Evolutionary conservation across 2,329 filamentous ascomycete genomes (phyloP), one percentile per base, ranked within the genome.

Genomic region (Diaporthe citriasiana): DNA sequence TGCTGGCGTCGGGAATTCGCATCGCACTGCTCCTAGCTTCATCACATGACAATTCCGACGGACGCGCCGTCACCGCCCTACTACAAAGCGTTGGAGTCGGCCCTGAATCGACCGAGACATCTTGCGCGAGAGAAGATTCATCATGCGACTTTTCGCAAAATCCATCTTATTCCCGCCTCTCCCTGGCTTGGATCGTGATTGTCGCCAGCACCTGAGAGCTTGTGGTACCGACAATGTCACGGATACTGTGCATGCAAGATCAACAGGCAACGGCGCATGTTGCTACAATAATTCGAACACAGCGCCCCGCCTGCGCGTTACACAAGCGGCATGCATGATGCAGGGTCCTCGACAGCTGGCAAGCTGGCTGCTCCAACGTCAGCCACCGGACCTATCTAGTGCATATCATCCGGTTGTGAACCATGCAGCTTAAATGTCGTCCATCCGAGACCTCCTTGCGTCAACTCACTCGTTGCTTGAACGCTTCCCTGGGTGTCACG

Each of bases 321-420:
- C 77, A 80, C 78, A 77, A 74, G 72, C 66, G 60, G 56, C 59
- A 78, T 79, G 78, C 78, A 79, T 73, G 40, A 73, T 80, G 78
- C 78, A 78, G 72, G 63, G 74, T 74, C 71, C 68, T 75, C 47
- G 73, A 69, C 72, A 33, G 33, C 66, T 70, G 30, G 42, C 74
- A 47, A 45, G 42, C 45, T 72, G 42, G 66, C 73, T 35, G 63
- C 55, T 66, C 65, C 17, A 53, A 53, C 50, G 10, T 30, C 56
- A 65, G 50, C 73, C 65, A 45, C 57, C 59, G 3, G 27, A 38
- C 73, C 69, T 59, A 76, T 45, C 56, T 25, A 65, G 57, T 35
- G 60, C 60, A 71, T 27, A 45, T n/a, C 15, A 15, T 19, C 15
- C 13, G 42, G 42, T 4, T 66, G 15, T 25, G 30, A 53, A 19